Evolutionary conservation across 2,329 filamentous ascomycete genomes (phyloP).

Genomic region (Xylariaceae sp.): DNA sequence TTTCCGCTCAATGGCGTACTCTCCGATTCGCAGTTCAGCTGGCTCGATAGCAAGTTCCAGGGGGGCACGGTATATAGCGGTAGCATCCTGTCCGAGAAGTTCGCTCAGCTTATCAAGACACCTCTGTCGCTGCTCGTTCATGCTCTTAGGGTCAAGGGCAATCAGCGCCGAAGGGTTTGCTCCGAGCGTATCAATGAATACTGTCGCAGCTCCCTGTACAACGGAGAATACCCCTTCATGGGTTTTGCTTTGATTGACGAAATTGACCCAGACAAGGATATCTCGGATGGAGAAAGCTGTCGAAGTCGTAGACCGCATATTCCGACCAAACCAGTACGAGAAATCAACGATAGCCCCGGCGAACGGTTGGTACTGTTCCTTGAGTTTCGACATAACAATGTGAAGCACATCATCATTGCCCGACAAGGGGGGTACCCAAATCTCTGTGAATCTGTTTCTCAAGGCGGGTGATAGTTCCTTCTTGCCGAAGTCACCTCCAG

Average conservation of each 20-base stretch:
- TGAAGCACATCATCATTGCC: conserved; percentile 80
- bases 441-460: conserved; percentile 95
- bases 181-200: conserved; percentile 91
- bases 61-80: conserved; percentile 57
- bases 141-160: conserved; percentile 62
- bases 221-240: conserved; percentile 43
- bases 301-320: conserved; percentile 68
- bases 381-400: conserved; percentile 75
- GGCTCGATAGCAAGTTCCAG: conserved; percentile 54
- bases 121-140: conserved; percentile 63
- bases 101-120: conserved; percentile 69
- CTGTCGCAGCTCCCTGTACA: conserved; percentile 86
- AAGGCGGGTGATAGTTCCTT: conserved; percentile 92
- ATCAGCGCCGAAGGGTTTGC: conserved; percentile 89
- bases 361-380: conserved; percentile 47
- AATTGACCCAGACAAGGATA: conserved; percentile 87
- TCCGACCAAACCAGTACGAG: conserved; percentile 84
- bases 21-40: conserved; percentile 60
- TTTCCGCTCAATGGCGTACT: conserved; percentile 61
- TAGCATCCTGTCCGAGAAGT: conserved; percentile 60
- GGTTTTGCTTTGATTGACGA: conserved; percentile 65
- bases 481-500: conserved; percentile 96
- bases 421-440: conserved; percentile 90
- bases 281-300: conserved; percentile 87
- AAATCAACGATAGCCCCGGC: conserved; percentile 74